Base-by-base conservation (phyloP, 2,329 filamentous ascomycete genomes). In the Dothidotthia symphoricarpi region DNA sequence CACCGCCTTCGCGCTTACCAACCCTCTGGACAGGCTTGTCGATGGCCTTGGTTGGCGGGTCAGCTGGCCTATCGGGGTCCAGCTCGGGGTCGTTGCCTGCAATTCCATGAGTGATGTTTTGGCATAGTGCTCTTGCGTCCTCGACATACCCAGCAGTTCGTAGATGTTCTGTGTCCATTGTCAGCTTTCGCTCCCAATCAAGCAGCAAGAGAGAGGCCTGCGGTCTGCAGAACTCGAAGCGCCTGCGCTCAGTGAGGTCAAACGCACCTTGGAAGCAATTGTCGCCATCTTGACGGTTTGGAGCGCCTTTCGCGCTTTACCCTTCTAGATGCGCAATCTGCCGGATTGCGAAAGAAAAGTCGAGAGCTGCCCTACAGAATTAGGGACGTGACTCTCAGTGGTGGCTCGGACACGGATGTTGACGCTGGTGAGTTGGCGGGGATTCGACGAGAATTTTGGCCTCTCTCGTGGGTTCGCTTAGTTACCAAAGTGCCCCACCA, bases 61-160 rank as follows among this genome's bases (percentile, higher is more conserved):
- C 76, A 63, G 84, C 82, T 56, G 79, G 77, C 73, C 83, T 82
- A 74, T 91, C 88, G 69, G 80, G 79, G 69, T 83, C 81, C 66
- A 80, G 76, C 67, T 85, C 81, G 57, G 77, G 79, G 68, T 84
- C 81, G 71, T 85, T 84, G 70, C 81, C 81, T 83, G 68, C 55
- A 49, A 47, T 53, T 53, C 57, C 15, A 34, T 59, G 49, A 57
- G 55, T 40, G 36, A 32, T 44, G 43, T 44, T 53, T 32, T 30
- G 41, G 9, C 32, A 30, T 31, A 15, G 31, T 39, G 27, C 19
- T 14, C 28, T 35, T 36, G 34, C 28, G 39, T 39, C 35, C 24
- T 36, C 26, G 33, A 55, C 66, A 56, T 95, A 97, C 93, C 91
- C 81, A 98, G 88, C 77, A 95, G 85, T 81, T 93, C 91, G 81